These are phyloP conservation scores for Erodium maritimum DNA, from an alignment of 345 rosid species.

Conservation along the genomic window DNA sequence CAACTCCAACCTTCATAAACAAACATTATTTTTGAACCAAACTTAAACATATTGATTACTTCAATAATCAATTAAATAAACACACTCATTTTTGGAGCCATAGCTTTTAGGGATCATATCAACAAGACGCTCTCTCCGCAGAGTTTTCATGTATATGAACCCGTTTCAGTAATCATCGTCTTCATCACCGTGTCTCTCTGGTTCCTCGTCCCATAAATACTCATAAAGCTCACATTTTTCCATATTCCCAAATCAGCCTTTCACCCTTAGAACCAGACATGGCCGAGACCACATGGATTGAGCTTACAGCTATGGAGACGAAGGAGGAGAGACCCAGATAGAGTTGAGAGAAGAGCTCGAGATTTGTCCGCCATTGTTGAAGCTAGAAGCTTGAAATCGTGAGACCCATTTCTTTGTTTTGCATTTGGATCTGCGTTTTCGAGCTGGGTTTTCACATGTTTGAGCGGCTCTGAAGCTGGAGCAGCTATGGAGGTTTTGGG, in stretches of 20 bases:
- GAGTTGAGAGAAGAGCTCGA: no score
- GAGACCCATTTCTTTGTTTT: slow-evolving; percentile 13
- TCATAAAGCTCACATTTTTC: no score
- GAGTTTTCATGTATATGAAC: slow-evolving; percentile 33
- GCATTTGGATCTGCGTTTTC: slow-evolving; percentile 22
- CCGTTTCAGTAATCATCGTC: slow-evolving; percentile 27
- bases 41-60: slow-evolving; percentile 1
- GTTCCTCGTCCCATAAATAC: no score
- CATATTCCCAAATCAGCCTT: no score
- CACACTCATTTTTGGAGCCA: slow-evolving; percentile 6
- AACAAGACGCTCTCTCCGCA: slow-evolving; percentile 8
- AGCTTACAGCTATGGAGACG: slow-evolving; percentile 35
- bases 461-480: not conserved
- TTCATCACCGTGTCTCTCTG: slow-evolving; percentile 2
- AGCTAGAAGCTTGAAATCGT: slow-evolving; percentile 8
- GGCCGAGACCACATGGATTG: no score
- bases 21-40: slow-evolving; percentile 7
- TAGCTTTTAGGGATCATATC: slow-evolving; percentile 2
- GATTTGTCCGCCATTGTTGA: slow-evolving; percentile 28
- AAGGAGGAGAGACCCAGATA: slow-evolving; percentile 21
- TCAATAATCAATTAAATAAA: slow-evolving; percentile 2
- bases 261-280: no score
- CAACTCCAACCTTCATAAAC: slow-evolving; percentile 24
- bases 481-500: slow-evolving; percentile 31
- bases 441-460: slow-evolving; percentile 1